A percentile compares a stretch with the other conserved stretches of the same genome.
These are phyloP conservation scores for Aspergillus funiculosus DNA, from an alignment of 495 filamentous ascomycete species.

Conservation along the genomic window DNA sequence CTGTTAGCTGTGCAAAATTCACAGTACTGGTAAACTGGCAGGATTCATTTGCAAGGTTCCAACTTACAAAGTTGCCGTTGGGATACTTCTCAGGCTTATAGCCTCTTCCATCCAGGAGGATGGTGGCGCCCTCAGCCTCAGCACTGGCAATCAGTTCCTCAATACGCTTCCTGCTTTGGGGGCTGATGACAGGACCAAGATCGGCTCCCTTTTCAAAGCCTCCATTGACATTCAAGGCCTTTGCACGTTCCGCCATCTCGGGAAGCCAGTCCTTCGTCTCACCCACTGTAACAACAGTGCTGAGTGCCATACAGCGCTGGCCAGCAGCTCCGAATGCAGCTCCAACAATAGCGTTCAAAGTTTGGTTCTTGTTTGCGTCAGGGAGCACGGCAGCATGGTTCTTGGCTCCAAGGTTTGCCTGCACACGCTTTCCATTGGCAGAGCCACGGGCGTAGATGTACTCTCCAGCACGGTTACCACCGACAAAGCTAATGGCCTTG, in stretches of 20 bases:
- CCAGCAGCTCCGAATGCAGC: slow-evolving; percentile 96
- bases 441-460: slow-evolving; percentile 92
- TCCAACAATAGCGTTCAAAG: slow-evolving; percentile 88
- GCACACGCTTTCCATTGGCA: slow-evolving; percentile 88
- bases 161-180: slow-evolving; percentile 86
- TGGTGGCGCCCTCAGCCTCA: slow-evolving; percentile 88
- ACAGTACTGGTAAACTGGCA: background rate
- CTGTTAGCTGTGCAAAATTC: background rate
- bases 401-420: slow-evolving; percentile 97
- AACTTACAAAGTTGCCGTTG: slow-evolving; percentile 87
- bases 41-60: no score
- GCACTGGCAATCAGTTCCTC: slow-evolving; percentile 83
- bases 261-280: slow-evolving; percentile 90
- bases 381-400: slow-evolving; percentile 95
- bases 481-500: slow-evolving; percentile 98
- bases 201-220: slow-evolving; percentile 94
- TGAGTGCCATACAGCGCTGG: slow-evolving; percentile 96
- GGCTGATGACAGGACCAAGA: slow-evolving; percentile 91
- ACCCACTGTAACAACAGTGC: slow-evolving; percentile 87
- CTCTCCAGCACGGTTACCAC: slow-evolving; percentile 92
- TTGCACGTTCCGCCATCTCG: slow-evolving; percentile 87
- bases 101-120: slow-evolving; percentile 88
- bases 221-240: slow-evolving; percentile 82
- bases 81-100: slow-evolving; percentile 89
- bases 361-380: slow-evolving; percentile 97